phyloP scores from a whole-genome alignment of 2,329 filamentous ascomycete genomes.

The Colletotrichum orchidophilum region DNA sequence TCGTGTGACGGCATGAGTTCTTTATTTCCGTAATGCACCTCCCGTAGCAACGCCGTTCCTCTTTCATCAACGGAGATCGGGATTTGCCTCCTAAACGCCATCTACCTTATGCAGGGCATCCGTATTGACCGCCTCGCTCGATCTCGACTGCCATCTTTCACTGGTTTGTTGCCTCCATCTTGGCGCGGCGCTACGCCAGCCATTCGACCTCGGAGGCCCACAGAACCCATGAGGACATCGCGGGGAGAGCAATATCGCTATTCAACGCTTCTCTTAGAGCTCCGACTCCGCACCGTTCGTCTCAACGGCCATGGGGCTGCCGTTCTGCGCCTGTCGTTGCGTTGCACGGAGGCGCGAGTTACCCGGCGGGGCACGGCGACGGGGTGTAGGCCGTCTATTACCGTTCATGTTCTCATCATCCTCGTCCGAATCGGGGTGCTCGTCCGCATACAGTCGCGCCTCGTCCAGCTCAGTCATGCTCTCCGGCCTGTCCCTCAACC shows the following conservation, averaged over 20 bases:
- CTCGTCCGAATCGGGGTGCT: constrained; percentile 66
- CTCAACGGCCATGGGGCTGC: constrained; percentile 66
- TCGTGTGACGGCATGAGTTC: constrained; percentile 23
- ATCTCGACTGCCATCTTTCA: background rate
- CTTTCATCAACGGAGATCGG: constrained; percentile 17
- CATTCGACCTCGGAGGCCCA: background rate
- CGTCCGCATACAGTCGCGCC: constrained; percentile 62
- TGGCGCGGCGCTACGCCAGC: background rate
- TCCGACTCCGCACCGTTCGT: constrained; percentile 67
- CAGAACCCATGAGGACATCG: background rate
- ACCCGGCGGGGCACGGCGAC: constrained; percentile 53
- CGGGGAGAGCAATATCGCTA: background rate
- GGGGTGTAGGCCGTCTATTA: constrained; percentile 51
- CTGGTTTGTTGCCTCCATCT: background rate
- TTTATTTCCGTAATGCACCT: constrained; percentile 26
- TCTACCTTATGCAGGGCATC: constrained; percentile 33
- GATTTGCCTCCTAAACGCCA: constrained; percentile 29
- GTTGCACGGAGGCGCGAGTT: constrained; percentile 51
- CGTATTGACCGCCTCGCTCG: constrained; percentile 8
- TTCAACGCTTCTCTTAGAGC: constrained; percentile 47
- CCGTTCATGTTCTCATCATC: constrained; percentile 61
- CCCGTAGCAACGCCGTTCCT: constrained; percentile 18
- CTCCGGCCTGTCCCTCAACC: constrained; percentile 85
- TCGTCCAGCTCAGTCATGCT: constrained; percentile 89
- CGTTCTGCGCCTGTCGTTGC: constrained; percentile 57